phyloP scores from a whole-genome alignment of 2,329 filamentous ascomycete genomes.

The Colletotrichum lentis region DNA sequence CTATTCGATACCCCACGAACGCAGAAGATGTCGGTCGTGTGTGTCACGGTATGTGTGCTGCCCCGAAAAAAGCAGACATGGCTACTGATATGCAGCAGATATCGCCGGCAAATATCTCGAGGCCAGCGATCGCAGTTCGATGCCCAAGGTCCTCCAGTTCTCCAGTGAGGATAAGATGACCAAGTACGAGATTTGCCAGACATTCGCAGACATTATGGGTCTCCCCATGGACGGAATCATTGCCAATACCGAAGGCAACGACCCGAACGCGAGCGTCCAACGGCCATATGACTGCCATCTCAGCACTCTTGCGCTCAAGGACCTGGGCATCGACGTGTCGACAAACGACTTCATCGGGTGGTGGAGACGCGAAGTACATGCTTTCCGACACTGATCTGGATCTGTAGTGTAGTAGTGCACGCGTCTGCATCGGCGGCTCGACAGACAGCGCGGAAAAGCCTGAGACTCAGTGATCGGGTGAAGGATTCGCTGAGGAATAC shows the following conservation, averaged over 20 bases:
- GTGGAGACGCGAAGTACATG: slow-evolving; percentile 75
- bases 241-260: slow-evolving; percentile 75
- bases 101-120: slow-evolving; percentile 73
- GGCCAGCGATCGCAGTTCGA: slow-evolving; percentile 54
- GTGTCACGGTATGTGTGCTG: slow-evolving; percentile 64
- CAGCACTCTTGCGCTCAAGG: slow-evolving; percentile 75
- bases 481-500: too few relatives aligned
- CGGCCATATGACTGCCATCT: slow-evolving; percentile 90
- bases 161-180: slow-evolving; percentile 86
- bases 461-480: background rate
- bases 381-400: slow-evolving; percentile 61
- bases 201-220: slow-evolving; percentile 81
- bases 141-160: slow-evolving; percentile 82
- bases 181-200: slow-evolving; percentile 87
- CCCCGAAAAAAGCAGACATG: background rate
- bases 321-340: slow-evolving; percentile 76
- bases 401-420: background rate
- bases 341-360: slow-evolving; percentile 80
- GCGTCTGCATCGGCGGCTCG: background rate
- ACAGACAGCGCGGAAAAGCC: background rate
- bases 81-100: slow-evolving; percentile 57
- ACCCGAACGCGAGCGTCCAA: slow-evolving; percentile 74
- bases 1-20: slow-evolving; percentile 84
- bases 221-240: slow-evolving; percentile 73
- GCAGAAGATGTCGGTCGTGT: slow-evolving; percentile 87